phyloP scores from a whole-genome alignment of 495 filamentous ascomycete genomes.

The Entonaema liquescens region DNA sequence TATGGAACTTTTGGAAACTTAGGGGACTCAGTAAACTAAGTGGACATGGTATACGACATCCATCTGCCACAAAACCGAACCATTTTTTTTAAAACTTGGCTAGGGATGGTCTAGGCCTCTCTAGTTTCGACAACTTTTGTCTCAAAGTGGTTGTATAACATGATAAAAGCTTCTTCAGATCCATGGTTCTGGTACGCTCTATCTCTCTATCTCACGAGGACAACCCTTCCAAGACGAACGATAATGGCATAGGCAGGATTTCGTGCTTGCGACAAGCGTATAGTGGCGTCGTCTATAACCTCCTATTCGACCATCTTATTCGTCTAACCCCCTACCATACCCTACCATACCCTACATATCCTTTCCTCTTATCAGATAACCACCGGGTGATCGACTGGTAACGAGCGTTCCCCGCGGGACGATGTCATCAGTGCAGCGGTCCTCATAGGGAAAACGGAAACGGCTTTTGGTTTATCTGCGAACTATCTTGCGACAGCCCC shows the following conservation, averaged over 20 bases:
- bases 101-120: constrained; percentile 30
- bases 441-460: constrained; percentile 37
- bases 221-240: constrained; percentile 23
- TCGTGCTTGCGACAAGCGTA: constrained; percentile 28
- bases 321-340: too few species aligned
- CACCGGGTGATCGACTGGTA: constrained; percentile 42
- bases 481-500: constrained; percentile 37
- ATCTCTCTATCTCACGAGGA: constrained; percentile 34
- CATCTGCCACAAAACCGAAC: constrained; percentile 36
- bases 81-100: constrained; percentile 36
- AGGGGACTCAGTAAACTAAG: background rate
- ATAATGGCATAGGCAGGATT: constrained; percentile 31
- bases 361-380: constrained; percentile 41
- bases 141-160: constrained; percentile 36
- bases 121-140: constrained; percentile 37
- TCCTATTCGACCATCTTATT: constrained; percentile 29
- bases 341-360: too few species aligned
- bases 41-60: constrained; percentile 29
- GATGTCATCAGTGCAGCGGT: constrained; percentile 42
- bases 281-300: constrained; percentile 35
- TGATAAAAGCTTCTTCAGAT: constrained; percentile 22
- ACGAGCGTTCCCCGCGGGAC: constrained; percentile 38
- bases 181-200: constrained; percentile 30
- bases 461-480: constrained; percentile 44
- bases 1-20: background rate